These are phyloP conservation scores for Starmerella sp. DNA, from an alignment of 805 yeast genomes.

Conservation along the genomic window DNA sequence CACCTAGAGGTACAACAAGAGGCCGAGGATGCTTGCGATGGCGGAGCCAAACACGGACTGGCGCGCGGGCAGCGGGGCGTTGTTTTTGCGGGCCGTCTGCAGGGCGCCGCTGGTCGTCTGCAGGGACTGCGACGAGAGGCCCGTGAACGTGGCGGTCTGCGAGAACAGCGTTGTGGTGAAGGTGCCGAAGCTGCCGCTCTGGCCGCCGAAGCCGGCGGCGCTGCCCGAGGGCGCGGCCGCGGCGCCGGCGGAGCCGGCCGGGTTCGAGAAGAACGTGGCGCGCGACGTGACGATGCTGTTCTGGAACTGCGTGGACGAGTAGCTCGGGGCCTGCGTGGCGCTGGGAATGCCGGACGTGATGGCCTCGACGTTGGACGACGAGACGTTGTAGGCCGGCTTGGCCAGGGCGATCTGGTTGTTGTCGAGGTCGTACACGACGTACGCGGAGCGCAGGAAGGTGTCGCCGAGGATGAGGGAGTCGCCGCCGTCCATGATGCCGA, in stretches of 20 bases:
- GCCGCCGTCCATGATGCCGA: conserved; percentile 25
- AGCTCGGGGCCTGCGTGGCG: conserved; percentile 21
- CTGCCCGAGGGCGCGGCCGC: neutral
- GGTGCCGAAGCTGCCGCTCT: neutral
- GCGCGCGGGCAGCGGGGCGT: neutral
- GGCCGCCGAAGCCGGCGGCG: neutral
- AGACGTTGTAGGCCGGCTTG: conserved; percentile 29
- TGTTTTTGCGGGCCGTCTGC: neutral
- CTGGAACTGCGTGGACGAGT: conserved; percentile 12
- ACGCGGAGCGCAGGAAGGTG: conserved; percentile 51
- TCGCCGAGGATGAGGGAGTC: conserved; percentile 46
- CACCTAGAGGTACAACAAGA: neutral
- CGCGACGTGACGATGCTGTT: conserved; percentile 6
- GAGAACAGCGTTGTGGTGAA: neutral
- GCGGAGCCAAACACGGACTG: neutral
- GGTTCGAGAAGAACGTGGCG: conserved; percentile 6
- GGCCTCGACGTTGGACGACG: conserved; percentile 24
- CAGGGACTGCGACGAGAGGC: neutral
- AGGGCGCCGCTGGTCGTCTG: neutral
- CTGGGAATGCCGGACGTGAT: conserved; percentile 26
- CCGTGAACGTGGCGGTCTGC: neutral
- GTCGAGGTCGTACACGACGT: conserved; percentile 57
- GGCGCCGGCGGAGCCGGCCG: neutral
- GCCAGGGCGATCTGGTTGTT: conserved; percentile 47
- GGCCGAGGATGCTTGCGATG: conserved; percentile 1